Evolutionary conservation across 2,329 filamentous ascomycete species (phyloP).

Genomic region (Cladorrhinum sp.): DNA sequence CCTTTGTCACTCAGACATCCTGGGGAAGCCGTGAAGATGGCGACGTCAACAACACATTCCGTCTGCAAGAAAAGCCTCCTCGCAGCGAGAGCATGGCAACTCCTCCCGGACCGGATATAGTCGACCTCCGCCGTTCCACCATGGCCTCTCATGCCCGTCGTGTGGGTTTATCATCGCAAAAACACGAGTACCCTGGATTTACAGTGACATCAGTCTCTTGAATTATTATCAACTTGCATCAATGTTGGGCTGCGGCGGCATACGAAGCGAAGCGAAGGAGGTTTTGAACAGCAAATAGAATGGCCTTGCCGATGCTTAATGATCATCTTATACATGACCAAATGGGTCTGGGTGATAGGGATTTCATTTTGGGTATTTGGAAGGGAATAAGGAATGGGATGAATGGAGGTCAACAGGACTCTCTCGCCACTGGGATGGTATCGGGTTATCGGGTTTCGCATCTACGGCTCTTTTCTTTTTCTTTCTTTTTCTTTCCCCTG

Average conservation of each 20-base stretch:
- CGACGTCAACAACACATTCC: slow-evolving; percentile 67
- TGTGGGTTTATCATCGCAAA: slow-evolving; percentile 9
- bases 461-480: slow-evolving; percentile 4
- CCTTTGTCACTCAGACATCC: slow-evolving; percentile 63
- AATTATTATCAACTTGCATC: slow-evolving; percentile 1
- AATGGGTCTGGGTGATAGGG: slow-evolving; percentile 20
- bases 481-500: neutral
- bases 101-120: slow-evolving; percentile 33
- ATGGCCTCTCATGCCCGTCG: slow-evolving; percentile 18
- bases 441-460: slow-evolving; percentile 9
- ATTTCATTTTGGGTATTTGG: slow-evolving; percentile 18
- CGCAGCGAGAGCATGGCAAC: slow-evolving; percentile 37
- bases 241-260: neutral
- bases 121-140: neutral
- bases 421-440: slow-evolving; percentile 10
- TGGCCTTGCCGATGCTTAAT: slow-evolving; percentile 3
- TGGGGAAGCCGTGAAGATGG: slow-evolving; percentile 94
- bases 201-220: slow-evolving; percentile 3
- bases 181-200: slow-evolving; percentile 17
- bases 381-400: slow-evolving; percentile 8
- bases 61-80: slow-evolving; percentile 29
- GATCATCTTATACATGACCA: slow-evolving; percentile 20
- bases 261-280: neutral
- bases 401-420: slow-evolving; percentile 25
- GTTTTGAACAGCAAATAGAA: neutral